Evolutionary conservation across 345 rosid genomes (phyloP).

Genomic region (Erucastrum elatum): DNA sequence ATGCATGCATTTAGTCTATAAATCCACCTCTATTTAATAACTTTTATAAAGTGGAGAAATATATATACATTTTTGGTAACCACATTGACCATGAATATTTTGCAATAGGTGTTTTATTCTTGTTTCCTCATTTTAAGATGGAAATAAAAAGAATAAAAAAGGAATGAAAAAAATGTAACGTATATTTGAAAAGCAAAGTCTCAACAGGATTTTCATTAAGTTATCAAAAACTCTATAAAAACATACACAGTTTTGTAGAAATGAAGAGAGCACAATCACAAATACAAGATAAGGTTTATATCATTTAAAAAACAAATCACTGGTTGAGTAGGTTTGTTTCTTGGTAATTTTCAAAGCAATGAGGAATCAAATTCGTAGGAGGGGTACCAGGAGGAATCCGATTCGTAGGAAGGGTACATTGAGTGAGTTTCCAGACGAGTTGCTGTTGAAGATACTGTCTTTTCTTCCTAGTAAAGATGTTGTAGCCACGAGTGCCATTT

Average conservation of each 20-base stretch:
- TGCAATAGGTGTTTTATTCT: background rate
- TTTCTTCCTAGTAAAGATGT: background rate
- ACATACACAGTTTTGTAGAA: background rate
- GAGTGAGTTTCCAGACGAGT: constrained; percentile 6
- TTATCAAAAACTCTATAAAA: background rate
- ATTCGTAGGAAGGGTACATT: background rate
- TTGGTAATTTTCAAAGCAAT: background rate
- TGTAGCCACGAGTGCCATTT: constrained; percentile 2
- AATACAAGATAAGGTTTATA: background rate
- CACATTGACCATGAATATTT: background rate
- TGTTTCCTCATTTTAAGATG: background rate
- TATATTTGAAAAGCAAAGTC: background rate
- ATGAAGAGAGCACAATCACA: background rate
- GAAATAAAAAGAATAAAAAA: background rate
- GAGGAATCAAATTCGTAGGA: background rate
- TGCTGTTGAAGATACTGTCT: constrained; percentile 9
- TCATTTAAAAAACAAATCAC: background rate
- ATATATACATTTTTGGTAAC: background rate
- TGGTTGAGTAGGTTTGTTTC: background rate
- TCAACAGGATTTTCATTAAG: background rate
- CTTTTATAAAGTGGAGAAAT: background rate
- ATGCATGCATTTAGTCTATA: background rate
- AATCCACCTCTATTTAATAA: background rate
- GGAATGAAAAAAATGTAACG: background rate
- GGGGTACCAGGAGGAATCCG: background rate